These are phyloP conservation scores for Apiospora hydei DNA, from an alignment of 2,329 filamentous ascomycete genomes.

Conservation along the genomic window DNA sequence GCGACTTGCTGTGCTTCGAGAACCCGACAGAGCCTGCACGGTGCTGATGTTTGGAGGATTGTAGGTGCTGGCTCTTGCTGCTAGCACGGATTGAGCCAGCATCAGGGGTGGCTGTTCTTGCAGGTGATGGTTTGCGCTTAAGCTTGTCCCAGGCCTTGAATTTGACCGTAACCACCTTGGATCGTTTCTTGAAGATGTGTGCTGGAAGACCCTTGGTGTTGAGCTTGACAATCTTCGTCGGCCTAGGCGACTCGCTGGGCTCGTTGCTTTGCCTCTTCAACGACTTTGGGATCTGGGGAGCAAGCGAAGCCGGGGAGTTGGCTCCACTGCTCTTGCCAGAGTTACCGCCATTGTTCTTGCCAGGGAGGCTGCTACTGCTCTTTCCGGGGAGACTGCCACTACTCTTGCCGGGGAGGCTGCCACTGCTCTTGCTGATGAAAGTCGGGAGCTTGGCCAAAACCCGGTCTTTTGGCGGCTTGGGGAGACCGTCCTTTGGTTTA, in stretches of 20 bases:
- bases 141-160: constrained; percentile 40
- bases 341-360: neutral
- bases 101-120: constrained; percentile 26
- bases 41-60: constrained; percentile 26
- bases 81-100: constrained; percentile 40
- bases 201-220: constrained; percentile 38
- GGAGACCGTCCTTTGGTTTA: neutral
- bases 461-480: constrained; percentile 1
- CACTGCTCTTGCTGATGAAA: neutral
- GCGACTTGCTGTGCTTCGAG: constrained; percentile 17
- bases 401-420: neutral
- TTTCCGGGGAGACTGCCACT: neutral
- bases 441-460: neutral
- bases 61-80: constrained; percentile 35
- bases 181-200: constrained; percentile 32
- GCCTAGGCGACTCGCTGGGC: constrained; percentile 35
- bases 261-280: constrained; percentile 41
- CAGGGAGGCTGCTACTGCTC: neutral
- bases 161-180: constrained; percentile 38
- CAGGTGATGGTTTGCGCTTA: constrained; percentile 30
- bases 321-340: constrained; percentile 22
- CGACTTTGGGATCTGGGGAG: constrained; percentile 23
- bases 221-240: constrained; percentile 43
- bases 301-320: constrained; percentile 20
- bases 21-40: constrained; percentile 4